A percentile compares a stretch with the other conserved stretches of the same genome.
These are phyloP conservation scores for Ilex paraguariensis DNA, from an alignment of 305 asterid species.

Conservation along the genomic window DNA sequence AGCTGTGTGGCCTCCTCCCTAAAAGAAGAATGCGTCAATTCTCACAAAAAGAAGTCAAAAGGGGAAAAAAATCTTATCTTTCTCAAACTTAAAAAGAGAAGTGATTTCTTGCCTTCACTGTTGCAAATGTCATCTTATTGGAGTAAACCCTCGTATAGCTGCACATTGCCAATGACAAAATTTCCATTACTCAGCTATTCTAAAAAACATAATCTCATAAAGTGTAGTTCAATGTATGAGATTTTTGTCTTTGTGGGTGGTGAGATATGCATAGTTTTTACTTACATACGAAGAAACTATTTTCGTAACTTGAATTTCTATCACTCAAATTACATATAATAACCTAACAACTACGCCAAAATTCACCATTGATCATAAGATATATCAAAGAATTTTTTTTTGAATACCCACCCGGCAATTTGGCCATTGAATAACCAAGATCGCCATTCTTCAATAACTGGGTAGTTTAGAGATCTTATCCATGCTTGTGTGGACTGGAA, in stretches of 20 bases:
- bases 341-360: too few species aligned
- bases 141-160: slow-evolving; percentile 11
- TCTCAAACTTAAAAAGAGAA: background rate
- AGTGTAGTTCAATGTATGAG: background rate
- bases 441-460: slow-evolving; percentile 14
- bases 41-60: too few species aligned
- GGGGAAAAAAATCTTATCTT: background rate
- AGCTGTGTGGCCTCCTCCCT: slow-evolving; percentile 14
- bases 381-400: background rate
- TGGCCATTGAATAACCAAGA: slow-evolving; percentile 15
- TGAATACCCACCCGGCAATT: slow-evolving; percentile 12
- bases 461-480: slow-evolving; percentile 16
- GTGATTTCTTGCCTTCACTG: slow-evolving; percentile 8
- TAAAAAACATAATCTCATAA: background rate
- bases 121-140: slow-evolving; percentile 20
- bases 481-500: slow-evolving; percentile 16
- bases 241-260: background rate
- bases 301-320: too few species aligned
- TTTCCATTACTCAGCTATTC: background rate
- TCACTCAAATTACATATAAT: too few species aligned
- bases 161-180: background rate
- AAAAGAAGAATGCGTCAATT: background rate
- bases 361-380: too few species aligned
- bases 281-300: background rate
- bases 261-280: background rate